These are phyloP conservation scores for Talaromyces funiculosus DNA, from an alignment of 2,329 filamentous ascomycete genomes.

Conservation along the genomic window DNA sequence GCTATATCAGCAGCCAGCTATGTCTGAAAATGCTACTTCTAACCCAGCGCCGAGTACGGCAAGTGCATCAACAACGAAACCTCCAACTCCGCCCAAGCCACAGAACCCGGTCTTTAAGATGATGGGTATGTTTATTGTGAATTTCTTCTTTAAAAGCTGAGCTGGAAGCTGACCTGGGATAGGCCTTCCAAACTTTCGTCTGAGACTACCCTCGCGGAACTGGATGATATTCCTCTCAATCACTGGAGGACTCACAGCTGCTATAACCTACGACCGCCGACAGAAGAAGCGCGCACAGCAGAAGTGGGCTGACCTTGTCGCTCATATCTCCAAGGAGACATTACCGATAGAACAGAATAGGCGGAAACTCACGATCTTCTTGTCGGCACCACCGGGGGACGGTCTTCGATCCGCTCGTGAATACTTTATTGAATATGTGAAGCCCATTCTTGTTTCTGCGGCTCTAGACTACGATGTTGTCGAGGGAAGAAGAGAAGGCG, in stretches of 20 bases:
- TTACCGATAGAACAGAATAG: constrained; percentile 68
- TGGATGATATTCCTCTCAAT: constrained; percentile 94
- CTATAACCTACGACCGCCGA: constrained; percentile 85
- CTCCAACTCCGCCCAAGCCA: constrained; percentile 14
- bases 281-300: constrained; percentile 80
- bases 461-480: constrained; percentile 95
- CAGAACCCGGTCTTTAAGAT: constrained; percentile 21
- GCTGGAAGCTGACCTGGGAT: background rate
- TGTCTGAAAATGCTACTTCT: constrained; percentile 34
- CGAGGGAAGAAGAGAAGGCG: constrained; percentile 86
- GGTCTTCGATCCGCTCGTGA: constrained; percentile 79
- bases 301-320: constrained; percentile 80
- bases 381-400: constrained; percentile 82
- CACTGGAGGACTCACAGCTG: constrained; percentile 68
- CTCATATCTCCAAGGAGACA: constrained; percentile 73
- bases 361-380: constrained; percentile 77
- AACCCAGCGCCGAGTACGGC: constrained; percentile 25
- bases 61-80: constrained; percentile 17
- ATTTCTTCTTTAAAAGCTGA: background rate
- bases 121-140: constrained; percentile 17
- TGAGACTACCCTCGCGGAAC: constrained; percentile 86
- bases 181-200: constrained; percentile 78
- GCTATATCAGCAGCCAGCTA: constrained; percentile 15
- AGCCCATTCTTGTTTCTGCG: constrained; percentile 82
- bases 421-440: constrained; percentile 93